These are phyloP conservation scores for Ustilago sp. DNA, from an alignment of 1,284 basidiomycete species.

Conservation along the genomic window DNA sequence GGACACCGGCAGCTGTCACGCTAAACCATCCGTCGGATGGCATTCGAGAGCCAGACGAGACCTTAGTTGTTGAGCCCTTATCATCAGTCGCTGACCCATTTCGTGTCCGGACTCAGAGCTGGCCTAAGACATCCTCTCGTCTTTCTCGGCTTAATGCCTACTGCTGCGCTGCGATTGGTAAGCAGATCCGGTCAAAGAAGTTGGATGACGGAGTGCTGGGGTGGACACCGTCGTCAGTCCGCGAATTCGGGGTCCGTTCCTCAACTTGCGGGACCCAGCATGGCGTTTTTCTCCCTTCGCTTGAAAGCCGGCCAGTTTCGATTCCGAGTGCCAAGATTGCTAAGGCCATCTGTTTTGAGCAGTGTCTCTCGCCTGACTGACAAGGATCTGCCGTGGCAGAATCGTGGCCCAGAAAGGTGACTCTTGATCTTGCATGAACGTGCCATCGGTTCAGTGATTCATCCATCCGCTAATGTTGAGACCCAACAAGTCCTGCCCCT, in stretches of 20 bases:
- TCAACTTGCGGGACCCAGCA: not conserved
- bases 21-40: slow-evolving; percentile 9
- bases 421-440: slow-evolving; percentile 7
- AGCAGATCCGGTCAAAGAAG: not conserved
- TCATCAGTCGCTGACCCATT: not conserved
- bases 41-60: not conserved
- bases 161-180: not conserved
- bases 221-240: not conserved
- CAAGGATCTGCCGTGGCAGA: not conserved
- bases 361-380: slow-evolving; percentile 3
- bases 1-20: slow-evolving; percentile 32
- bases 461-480: slow-evolving; percentile 4
- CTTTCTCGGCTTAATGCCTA: not conserved
- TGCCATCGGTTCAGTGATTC: not conserved
- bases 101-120: not conserved
- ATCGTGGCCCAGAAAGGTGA: slow-evolving; percentile 4
- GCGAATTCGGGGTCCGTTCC: not conserved
- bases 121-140: not conserved
- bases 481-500: not conserved
- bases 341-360: not conserved
- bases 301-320: not conserved
- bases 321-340: not conserved
- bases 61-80: not conserved
- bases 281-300: not conserved
- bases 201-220: slow-evolving; percentile 12